phyloP scores from a whole-genome alignment of 2,329 filamentous ascomycete species.

The Bipolaris oryzae region DNA sequence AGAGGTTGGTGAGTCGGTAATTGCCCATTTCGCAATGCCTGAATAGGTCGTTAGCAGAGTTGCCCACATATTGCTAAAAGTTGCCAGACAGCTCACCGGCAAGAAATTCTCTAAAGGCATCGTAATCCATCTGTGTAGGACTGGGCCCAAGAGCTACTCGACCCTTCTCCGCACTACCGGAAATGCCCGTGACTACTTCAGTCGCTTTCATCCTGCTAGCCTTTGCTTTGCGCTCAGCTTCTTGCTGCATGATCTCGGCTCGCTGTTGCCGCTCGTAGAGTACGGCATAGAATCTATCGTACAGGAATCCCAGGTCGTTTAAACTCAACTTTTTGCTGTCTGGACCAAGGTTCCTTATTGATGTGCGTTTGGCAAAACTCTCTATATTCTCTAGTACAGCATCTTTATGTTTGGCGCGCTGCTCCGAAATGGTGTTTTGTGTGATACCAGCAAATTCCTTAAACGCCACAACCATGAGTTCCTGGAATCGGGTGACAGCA shows the following conservation, averaged over 20 bases:
- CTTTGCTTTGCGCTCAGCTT: slow-evolving; percentile 71
- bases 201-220: slow-evolving; percentile 62
- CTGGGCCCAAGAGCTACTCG: slow-evolving; percentile 87
- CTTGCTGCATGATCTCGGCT: slow-evolving; percentile 70
- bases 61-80: fast-evolving
- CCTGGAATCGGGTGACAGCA: slow-evolving; percentile 93
- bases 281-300: slow-evolving; percentile 91
- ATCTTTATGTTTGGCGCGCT: slow-evolving; percentile 90
- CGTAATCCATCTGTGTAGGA: slow-evolving; percentile 94
- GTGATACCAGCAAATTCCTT: slow-evolving; percentile 98
- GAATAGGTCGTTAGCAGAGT: slow-evolving; percentile 12
- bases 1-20: slow-evolving; percentile 78
- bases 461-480: slow-evolving; percentile 98
- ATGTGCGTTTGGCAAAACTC: slow-evolving; percentile 94
- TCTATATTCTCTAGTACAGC: slow-evolving; percentile 95
- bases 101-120: slow-evolving; percentile 92
- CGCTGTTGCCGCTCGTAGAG: slow-evolving; percentile 91
- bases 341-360: slow-evolving; percentile 91
- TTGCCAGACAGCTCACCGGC: slow-evolving; percentile 57
- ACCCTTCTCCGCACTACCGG: slow-evolving; percentile 72
- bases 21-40: slow-evolving; percentile 88
- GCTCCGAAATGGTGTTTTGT: slow-evolving; percentile 86
- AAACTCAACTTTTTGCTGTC: slow-evolving; percentile 89
- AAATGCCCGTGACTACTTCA: slow-evolving; percentile 56
- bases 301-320: slow-evolving; percentile 86